Base-by-base conservation (phyloP, 2,329 filamentous ascomycete genomes). In the Scedosporium apiospermum region DNA sequence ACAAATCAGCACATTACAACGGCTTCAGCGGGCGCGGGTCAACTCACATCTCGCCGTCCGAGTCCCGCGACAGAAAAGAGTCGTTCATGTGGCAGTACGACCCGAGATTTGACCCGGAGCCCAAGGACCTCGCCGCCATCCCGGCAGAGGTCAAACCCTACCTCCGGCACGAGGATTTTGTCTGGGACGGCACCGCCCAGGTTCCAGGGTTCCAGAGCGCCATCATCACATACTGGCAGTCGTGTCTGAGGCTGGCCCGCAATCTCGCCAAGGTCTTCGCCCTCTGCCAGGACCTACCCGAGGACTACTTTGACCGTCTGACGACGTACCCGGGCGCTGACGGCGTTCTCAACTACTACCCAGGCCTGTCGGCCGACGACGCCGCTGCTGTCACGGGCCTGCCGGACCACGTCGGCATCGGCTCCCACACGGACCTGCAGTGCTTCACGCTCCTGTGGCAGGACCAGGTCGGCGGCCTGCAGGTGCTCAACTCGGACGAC, bases 221-320 rank as follows among this genome's bases (percentile, higher is more conserved):
- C 16, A 71, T 77, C 2, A 66, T 82, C 7, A 66, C 66, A 1
- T 83, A 85, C 67, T 84, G 79, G 74, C 68, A 72, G 21, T 70
- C 74, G 6, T 80, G 80, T 44, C 72, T 87, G 10, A 72, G 66
- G 0, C 73, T 87, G 1, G 79, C 82, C 0, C 75, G 84, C 23
- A 76, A 74, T 42, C 69, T 87, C 38, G 77, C 82, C 2, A 73
- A 75, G 4, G 71, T 78, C 6, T 84, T 87, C 66, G 83, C 84
- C 0, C 73, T 87, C 2, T 79, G 78, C 4, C 74, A 87, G 2
- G 76, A 77, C 10, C 72, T 86, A 3, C 75, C 78, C 0, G 83
- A 87, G 66, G 68, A 77, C 41, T 80, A 81, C 62, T 86, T 86
- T 67, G 82, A 86, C 64, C 71, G 72, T 3, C 79, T 83, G 61